Evolutionary conservation across 2,329 filamentous ascomycete species (phyloP), one percentile per base, ranked within the genome.

Genomic region (Alternaria incomplexa): DNA sequence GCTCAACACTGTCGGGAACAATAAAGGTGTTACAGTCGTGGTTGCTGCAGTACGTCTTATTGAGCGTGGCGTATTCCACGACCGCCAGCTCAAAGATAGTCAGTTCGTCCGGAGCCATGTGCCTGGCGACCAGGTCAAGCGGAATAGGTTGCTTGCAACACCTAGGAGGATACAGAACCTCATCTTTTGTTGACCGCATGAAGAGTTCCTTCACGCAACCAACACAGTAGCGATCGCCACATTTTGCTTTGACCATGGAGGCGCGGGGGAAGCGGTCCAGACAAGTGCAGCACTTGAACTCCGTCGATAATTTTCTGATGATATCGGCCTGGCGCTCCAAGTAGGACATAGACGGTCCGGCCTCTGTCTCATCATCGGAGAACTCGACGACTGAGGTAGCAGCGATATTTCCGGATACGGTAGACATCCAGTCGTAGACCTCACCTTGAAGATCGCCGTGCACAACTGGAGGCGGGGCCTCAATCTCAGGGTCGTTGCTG

Each of bases 81-180:
- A 7, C 32, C 5, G 68, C 65, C 3, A 52, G 12, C 20, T 65
- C 12, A 22, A 71, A 68, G 1, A 45, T 47, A 4, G 36, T 53
- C 9, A 70, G 44, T 23, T 69, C 62, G 2, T 66, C 56, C 2
- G 11, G 10, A 5, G 55, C 13, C 59, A 72, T 47, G 28, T 56
- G 36, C 17, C 28, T 53, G 74, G 91, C 88, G 6, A 67, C 48
- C 1, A 62, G 78, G 6, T 53, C 40, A 17, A 67, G 57, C 4
- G 54, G 45, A 22, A 61, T 48, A 7, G 30, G 54, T 20, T 65
- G 6, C 26, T 46, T 52, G 28, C 61, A 66, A 54, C 68, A 73
- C 28, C 59, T 32, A 3, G 63, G 55, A 8, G 70, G 71, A 55
- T 66, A 66, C 5, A 63, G 56, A 11, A 32, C 26, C 36, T 67